Base-by-base conservation (phyloP, 768 basidiomycete species). In the Roridomyces roridus region DNA sequence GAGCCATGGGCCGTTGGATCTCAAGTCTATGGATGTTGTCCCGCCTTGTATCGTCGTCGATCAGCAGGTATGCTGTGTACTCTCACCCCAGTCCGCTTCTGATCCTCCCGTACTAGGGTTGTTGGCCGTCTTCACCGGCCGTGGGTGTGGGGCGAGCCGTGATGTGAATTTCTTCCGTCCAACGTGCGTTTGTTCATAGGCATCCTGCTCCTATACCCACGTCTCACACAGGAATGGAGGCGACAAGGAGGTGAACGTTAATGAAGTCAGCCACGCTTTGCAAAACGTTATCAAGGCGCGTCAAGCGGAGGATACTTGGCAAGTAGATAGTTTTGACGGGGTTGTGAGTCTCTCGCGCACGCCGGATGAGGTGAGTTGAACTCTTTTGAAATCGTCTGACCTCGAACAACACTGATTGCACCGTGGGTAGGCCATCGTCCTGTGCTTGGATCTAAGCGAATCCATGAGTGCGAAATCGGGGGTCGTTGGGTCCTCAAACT, bases 81-180 rank as follows among this genome's bases (percentile, higher is more conserved):
- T n/a, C n/a, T n/a, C n/a, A n/a, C n/a, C n/a, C n/a, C n/a, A n/a
- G n/a, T n/a, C n/a, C n/a, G n/a, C n/a, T n/a, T n/a, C n/a, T n/a
- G n/a, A n/a, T n/a, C n/a, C n/a, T n/a, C n/a, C n/a, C n/a, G n/a
- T n/a, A n/a, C n/a, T n/a, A 68, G 70, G 70, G 17, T 48, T 66
- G 17, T 45, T 71, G 0, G 70, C 68, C 14, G 70, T 69, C n/a
- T 71, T 68, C 44, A 69, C 66, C 1, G 70, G 70, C 4, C 63
- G 70, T 36, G 70, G 67, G 0, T 71, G 70, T 48, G 68, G 70
- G 3, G 47, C 62, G 0, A 63, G 53, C 6, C 66, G 65, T n/a
- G 70, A 71, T 48, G 67, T 69, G 1, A 69, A 69, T 35, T 71
- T 71, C 40, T 71, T 67, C 49, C 51, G 66, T 24, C 70, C 70